These are phyloP conservation scores for Stropharia rugosoannulata DNA, from an alignment of 768 basidiomycete genomes.

Conservation along the genomic window DNA sequence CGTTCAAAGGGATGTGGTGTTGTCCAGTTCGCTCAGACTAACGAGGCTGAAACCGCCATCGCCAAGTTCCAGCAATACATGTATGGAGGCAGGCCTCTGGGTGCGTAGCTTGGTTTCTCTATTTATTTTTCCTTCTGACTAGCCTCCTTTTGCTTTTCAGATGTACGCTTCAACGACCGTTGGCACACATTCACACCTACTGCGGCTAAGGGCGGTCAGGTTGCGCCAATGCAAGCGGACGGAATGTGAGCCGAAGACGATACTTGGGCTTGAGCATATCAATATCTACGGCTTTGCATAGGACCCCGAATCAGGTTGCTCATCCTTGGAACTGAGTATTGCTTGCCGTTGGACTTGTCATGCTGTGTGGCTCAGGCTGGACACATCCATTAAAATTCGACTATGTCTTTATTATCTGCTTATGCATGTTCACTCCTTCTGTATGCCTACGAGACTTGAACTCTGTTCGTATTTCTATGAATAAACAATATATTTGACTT, in stretches of 20 bases:
- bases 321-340: too few species aligned
- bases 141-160: conserved; percentile 32
- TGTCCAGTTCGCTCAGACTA: conserved; percentile 86
- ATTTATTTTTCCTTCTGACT: conserved; percentile 2
- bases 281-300: too few species aligned
- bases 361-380: too few species aligned
- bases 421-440: too few species aligned
- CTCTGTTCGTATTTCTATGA: too few species aligned
- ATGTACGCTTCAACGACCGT: conserved; percentile 93
- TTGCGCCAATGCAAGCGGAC: conserved; percentile 66
- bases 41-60: conserved; percentile 93
- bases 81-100: conserved; percentile 89
- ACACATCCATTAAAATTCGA: too few species aligned
- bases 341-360: too few species aligned
- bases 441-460: too few species aligned
- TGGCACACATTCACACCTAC: conserved; percentile 93
- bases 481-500: too few species aligned
- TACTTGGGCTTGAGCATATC: neutral
- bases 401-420: too few species aligned
- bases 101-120: conserved; percentile 30
- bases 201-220: conserved; percentile 84
- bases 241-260: neutral
- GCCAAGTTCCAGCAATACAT: conserved; percentile 96
- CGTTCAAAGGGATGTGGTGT: conserved; percentile 95
- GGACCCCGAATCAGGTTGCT: too few species aligned